Evolutionary conservation across 2,329 filamentous ascomycete genomes (phyloP).

Genomic region (Colletotrichum siamense): DNA sequence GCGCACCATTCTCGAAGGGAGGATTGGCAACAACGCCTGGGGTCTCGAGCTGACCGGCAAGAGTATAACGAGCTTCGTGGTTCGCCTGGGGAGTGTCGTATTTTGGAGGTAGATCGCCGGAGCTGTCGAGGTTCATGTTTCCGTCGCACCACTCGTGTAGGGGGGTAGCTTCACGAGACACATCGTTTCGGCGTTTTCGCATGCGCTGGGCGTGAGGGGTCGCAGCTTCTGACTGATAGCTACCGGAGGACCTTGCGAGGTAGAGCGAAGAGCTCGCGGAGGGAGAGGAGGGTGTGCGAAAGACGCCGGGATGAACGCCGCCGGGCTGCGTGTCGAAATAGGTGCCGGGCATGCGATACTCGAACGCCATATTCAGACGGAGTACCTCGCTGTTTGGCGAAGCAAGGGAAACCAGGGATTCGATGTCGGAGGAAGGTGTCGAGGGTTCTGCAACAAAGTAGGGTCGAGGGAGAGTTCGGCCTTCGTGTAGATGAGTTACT

Average conservation of each 20-base stretch:
- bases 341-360: slow-evolving; percentile 37
- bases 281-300: slow-evolving; percentile 48
- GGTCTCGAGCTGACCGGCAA: slow-evolving; percentile 60
- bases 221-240: slow-evolving; percentile 41
- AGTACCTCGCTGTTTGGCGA: neutral
- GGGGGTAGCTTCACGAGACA: slow-evolving; percentile 35
- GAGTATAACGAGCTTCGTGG: slow-evolving; percentile 44
- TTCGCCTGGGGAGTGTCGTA: neutral
- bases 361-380: slow-evolving; percentile 32
- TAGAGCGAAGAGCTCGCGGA: slow-evolving; percentile 27
- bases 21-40: slow-evolving; percentile 38
- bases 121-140: slow-evolving; percentile 32
- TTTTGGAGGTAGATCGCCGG: slow-evolving; percentile 24
- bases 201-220: slow-evolving; percentile 42
- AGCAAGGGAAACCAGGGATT: neutral
- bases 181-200: slow-evolving; percentile 47
- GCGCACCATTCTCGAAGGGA: slow-evolving; percentile 33
- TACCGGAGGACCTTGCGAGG: slow-evolving; percentile 42
- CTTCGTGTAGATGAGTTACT: neutral
- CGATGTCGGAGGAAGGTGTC: neutral
- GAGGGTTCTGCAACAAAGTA: neutral
- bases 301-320: slow-evolving; percentile 50
- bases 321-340: slow-evolving; percentile 37
- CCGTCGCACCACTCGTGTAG: slow-evolving; percentile 34
- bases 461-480: neutral